phyloP scores from a whole-genome alignment of 2,329 filamentous ascomycete species.

The Pleomassaria siparia region DNA sequence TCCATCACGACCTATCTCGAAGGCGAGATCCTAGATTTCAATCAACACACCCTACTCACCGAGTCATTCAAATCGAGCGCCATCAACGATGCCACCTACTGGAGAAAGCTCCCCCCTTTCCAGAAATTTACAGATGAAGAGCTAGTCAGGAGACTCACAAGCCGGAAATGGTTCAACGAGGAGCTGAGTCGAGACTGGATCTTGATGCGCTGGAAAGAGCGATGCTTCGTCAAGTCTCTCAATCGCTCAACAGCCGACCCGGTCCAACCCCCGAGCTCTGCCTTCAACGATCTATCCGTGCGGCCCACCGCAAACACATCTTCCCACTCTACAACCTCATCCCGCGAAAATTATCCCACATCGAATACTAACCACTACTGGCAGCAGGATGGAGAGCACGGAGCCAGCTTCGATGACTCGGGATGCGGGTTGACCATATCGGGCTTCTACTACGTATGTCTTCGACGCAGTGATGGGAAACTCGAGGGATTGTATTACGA shows the following conservation, averaged over 20 bases:
- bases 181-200: constrained; percentile 52
- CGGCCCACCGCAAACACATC: not conserved
- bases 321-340: not conserved
- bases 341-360: not conserved
- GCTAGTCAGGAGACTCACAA: constrained; percentile 48
- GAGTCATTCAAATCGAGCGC: constrained; percentile 50
- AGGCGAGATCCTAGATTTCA: constrained; percentile 68
- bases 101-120: constrained; percentile 52
- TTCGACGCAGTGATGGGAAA: constrained; percentile 49
- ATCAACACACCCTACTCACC: constrained; percentile 54
- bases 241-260: constrained; percentile 19
- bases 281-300: not conserved
- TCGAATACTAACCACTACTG: not conserved
- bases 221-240: constrained; percentile 49
- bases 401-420: constrained; percentile 31
- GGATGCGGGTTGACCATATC: constrained; percentile 54
- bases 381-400: constrained; percentile 23
- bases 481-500: constrained; percentile 58
- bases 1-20: constrained; percentile 67
- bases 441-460: constrained; percentile 57
- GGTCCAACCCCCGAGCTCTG: constrained; percentile 15
- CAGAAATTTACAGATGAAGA: constrained; percentile 42
- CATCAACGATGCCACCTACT: constrained; percentile 50
- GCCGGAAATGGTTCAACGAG: constrained; percentile 33
- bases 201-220: constrained; percentile 60